Base-by-base conservation (phyloP, 306 rosid genomes). In the barrel medic (Medicago truncatula) region DNA sequence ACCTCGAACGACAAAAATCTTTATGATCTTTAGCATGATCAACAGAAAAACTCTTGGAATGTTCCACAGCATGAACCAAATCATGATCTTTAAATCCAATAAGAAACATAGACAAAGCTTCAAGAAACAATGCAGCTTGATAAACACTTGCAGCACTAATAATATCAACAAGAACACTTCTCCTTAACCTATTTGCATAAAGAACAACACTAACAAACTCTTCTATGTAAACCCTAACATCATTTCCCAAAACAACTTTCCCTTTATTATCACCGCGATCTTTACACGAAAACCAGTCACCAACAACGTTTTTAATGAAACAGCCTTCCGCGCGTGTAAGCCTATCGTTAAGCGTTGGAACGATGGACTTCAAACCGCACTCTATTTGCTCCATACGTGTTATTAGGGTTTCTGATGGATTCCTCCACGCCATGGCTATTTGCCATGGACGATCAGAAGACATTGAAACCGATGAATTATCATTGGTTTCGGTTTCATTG, bases 41-140 rank as follows among this genome's bases (percentile, higher is more conserved):
- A 14, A 20, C 9, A 0, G 74, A 76, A 1, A 81, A 28, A 6
- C 6, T 20, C 76, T 80, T 80, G 76, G 67, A 81, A 36, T 60
- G 78, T 40, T 85, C 78, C 28, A 85, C 79, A 1, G 82, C 76
- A 15, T 70, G 64, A 8, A 85, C 43, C 66, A 91, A 62, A 11
- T 80, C 83, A 6, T 78, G 85, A 50, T 89, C 90, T 9, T 80
- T 77, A 34, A 89, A 87, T 18, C 85, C 93, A 76, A 89, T 81
- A 17, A 89, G 78, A 63, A 91, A 91, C 66, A 87, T 89, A 73
- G 97, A 85, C 57, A 91, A 53, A 10, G 79, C 92, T 77, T 87
- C 88, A 77, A 91, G 89, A 84, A 89, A 91, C 68, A 89, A 62
- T 1, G 93, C 90, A 23, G 83, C 88, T 73, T 89, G 97, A 67